Evolutionary conservation across 1,139 yeast species (phyloP).

Genomic region (Hyphopichia fennica): DNA sequence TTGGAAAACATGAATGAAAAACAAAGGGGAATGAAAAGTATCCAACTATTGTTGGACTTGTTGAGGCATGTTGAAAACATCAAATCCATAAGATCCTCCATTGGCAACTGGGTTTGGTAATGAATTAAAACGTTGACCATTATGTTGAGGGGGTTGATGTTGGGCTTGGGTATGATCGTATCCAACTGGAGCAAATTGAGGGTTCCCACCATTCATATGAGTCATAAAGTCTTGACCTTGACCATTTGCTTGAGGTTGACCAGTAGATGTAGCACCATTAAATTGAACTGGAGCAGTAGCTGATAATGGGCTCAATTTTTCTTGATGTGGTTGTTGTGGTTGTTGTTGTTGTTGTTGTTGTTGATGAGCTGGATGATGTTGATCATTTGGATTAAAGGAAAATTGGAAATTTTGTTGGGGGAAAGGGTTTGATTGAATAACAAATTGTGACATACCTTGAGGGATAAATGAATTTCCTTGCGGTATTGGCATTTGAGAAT

Average conservation of each 20-base stretch:
- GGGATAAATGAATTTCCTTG: constrained; percentile 1
- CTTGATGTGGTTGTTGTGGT: constrained; percentile 14
- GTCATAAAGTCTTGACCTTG: constrained; percentile 4
- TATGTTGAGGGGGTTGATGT: constrained; percentile 5
- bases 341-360: constrained; percentile 14
- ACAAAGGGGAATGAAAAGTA: not conserved
- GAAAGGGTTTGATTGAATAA: constrained; percentile 5
- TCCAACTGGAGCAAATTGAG: constrained; percentile 9
- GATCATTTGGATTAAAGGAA: constrained; percentile 7
- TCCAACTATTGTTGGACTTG: constrained; percentile 5
- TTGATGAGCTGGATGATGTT: constrained; percentile 16
- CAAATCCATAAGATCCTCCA: constrained; percentile 17
- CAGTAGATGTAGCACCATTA: constrained; percentile 1
- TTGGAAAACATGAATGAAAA: not conserved
- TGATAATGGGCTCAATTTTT: constrained; percentile 28
- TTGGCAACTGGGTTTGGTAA: constrained; percentile 26
- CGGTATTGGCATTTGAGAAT: constrained; percentile 1
- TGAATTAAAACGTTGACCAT: constrained; percentile 24
- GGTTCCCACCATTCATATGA: constrained; percentile 6
- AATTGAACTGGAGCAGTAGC: constrained; percentile 12
- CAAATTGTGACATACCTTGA: constrained; percentile 6
- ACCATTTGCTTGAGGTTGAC: too few relatives aligned
- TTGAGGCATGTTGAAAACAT: constrained; percentile 11
- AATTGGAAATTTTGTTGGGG: constrained; percentile 5
- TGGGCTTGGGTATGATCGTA: constrained; percentile 10